Evolutionary conservation across 768 basidiomycete genomes (phyloP).

Genomic region (Mycena galericulata): DNA sequence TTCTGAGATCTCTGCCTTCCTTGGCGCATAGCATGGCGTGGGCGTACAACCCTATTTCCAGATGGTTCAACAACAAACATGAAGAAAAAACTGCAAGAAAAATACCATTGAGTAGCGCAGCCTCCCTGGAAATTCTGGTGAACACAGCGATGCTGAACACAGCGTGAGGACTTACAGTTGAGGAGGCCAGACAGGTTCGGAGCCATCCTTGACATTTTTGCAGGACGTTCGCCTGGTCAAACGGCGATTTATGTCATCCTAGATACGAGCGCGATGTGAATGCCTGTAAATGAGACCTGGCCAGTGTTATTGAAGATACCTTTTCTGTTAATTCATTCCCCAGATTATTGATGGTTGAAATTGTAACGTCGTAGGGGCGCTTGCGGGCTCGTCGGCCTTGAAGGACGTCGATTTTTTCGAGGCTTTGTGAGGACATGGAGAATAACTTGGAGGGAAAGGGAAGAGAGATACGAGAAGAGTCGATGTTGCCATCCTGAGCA

Average conservation of each 20-base stretch:
- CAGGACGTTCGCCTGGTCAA: background rate
- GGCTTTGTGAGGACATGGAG: background rate
- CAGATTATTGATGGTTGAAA: constrained; percentile 8
- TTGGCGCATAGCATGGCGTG: background rate
- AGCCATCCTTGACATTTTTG: background rate
- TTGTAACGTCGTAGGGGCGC: background rate
- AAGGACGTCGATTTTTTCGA: background rate
- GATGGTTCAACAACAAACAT: background rate
- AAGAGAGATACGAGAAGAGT: background rate
- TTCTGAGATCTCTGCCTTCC: background rate
- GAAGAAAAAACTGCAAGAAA: too few species aligned
- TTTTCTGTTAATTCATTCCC: background rate
- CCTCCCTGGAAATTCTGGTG: constrained; percentile 1
- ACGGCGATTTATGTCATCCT: background rate
- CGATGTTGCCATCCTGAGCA: too few species aligned
- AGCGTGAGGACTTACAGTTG: background rate
- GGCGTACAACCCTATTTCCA: background rate
- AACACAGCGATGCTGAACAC: background rate
- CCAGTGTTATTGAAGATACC: background rate
- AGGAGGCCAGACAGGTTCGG: constrained; percentile 12
- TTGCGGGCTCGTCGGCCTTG: background rate
- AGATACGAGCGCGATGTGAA: background rate
- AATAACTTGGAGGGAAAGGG: background rate
- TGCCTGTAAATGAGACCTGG: too few species aligned
- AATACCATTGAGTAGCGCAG: constrained; percentile 11